Conservation (phyloP, 148 eudicot genomes). For the Euryodendron excelsum region DNA sequence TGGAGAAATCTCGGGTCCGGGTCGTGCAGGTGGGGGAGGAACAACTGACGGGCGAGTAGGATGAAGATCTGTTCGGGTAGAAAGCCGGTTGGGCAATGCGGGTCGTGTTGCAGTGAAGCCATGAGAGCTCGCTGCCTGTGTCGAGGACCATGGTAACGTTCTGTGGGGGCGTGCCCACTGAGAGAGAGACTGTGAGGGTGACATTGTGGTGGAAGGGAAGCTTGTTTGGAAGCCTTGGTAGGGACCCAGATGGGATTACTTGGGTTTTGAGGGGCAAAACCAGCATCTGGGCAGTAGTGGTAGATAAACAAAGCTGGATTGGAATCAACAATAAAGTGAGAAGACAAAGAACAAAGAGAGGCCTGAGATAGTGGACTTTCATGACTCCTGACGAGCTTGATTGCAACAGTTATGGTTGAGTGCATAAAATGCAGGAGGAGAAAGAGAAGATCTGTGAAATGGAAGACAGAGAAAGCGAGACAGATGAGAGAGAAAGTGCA, state of each 20-base stretch:
- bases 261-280: constrained; percentile 36
- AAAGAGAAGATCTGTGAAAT: background rate
- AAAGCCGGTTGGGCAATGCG: constrained; percentile 18
- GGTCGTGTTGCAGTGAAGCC: constrained; percentile 37
- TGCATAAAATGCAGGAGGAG: background rate
- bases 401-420: background rate
- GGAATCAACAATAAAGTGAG: background rate
- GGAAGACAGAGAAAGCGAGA: background rate
- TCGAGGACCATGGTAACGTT: constrained; percentile 49
- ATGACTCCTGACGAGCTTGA: background rate
- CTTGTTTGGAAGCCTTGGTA: constrained; percentile 29
- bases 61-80: constrained; percentile 23
- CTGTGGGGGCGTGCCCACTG: constrained; percentile 45
- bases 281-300: constrained; percentile 16
- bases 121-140: constrained; percentile 54
- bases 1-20: constrained; percentile 34
- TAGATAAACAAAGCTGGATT: constrained; percentile 6
- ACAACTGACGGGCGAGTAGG: constrained; percentile 35
- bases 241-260: constrained; percentile 19
- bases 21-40: constrained; percentile 35
- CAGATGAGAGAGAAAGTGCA: background rate
- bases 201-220: constrained; percentile 44
- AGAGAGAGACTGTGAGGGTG: constrained; percentile 41
- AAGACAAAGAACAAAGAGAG: constrained; percentile 8
- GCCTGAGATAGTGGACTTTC: background rate